Base-by-base conservation (phyloP, 2,329 filamentous ascomycete species). In the Alternaria tenuissima region DNA sequence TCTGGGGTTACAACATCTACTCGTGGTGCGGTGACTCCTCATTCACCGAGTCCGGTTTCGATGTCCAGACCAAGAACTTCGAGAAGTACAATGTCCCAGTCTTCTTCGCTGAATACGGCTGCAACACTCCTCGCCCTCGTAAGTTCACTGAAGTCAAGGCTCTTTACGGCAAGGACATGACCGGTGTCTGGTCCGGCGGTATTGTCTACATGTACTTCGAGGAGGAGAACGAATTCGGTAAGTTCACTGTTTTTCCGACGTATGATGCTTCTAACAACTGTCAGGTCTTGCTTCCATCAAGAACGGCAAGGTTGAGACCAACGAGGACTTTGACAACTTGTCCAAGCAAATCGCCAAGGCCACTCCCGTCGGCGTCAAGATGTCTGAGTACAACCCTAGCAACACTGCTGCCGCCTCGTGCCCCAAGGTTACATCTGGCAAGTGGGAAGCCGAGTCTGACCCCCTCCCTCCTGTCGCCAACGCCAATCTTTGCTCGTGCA, bases 1-100 rank as follows among this genome's bases (percentile, higher is more conserved):
- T 96, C 85, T 99, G 94, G 92, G 95, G 95, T 61, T 98, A 98
- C 90, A 99, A 99, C 86, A 97, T 98, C 83, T 99, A 99, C 87
- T 96, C 94, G 54, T 99, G 95, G 95, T 99, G 95, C 79, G 95
- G 94, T 70, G 80, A 94, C 70, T 96, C 92, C 75, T 88, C 84
- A 73, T 95, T 91, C 83, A 76, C 84, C 36, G 76, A 85, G 61
- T 97, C 95, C 4, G 92, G 93, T 55, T 99, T 94, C 82, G 85
- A 90, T 66, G 85, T 88, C 57, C 91, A 94, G 78, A 93, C 93
- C 70, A 80, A 92, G 67, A 94, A 97, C 82, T 99, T 97, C 84
- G 79, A 84, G 61, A 88, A 90, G 77, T 99, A 95, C 86, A 92
- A 92, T 9, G 92, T 98, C 3, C 95, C 95, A 47, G 91, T 93